Base-by-base conservation (phyloP, 352 stramenopile species). In the Thalassiosira hispida region DNA sequence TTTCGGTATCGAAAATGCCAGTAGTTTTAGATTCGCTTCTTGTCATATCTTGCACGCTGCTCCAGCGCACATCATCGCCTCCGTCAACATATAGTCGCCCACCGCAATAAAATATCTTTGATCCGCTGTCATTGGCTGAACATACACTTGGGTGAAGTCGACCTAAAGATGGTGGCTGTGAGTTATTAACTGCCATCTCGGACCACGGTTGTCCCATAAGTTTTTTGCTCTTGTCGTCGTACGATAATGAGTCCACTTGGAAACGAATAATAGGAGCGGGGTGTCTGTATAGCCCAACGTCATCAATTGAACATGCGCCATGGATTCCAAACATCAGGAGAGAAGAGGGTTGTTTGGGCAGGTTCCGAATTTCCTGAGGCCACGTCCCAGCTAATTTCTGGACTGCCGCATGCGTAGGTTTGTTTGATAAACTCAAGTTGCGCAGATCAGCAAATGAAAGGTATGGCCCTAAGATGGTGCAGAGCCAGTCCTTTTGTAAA, bases 51-150 rank as follows among this genome's bases (percentile, higher is more conserved):
- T n/a, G n/a, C n/a, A n/a, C n/a, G n/a, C n/a, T n/a, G n/a, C n/a
- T n/a, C n/a, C n/a, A n/a, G n/a, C n/a, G n/a, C n/a, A n/a, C n/a
- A n/a, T n/a, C n/a, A n/a, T n/a, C n/a, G n/a, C n/a, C 40, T 49
- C 16, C 16, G 40, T 49, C 11, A 12, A 16, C 40, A 49, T 49
- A 49, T 4, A 49, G 40, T 2, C 40, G 40, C 16, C 40, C 40
- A 49, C 40, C 40, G n/a, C 40, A 49, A 20, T 49, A 49, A 49
- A 49, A 49, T 18, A 49, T 20, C 40, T 49, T 14, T 49, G 40
- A 49, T 49, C 40, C 40, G n/a, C 40, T 49, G 2, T 49, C 40
- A 49, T 49, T 49, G 40, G 40, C 40, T 20, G 9, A 49, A 20
- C 40, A 49, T 1, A 49, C 40, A 20, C 40, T 49, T 49, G 40